Evolutionary conservation across 352 stramenopile species (phyloP).

Genomic region (Phytophthora brassicae): DNA sequence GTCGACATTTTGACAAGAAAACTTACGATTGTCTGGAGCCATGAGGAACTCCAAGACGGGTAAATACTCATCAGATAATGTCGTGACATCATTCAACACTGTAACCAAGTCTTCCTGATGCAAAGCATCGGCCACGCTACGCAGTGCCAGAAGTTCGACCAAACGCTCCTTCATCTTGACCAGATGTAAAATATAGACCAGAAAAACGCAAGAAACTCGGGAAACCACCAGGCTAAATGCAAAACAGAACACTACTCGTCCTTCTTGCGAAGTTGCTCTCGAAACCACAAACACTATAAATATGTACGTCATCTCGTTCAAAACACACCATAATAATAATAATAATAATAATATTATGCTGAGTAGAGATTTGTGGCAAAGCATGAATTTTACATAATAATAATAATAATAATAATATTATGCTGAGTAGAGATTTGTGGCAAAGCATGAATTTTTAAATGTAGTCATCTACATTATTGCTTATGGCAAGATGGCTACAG

Average conservation of each 20-base stretch:
- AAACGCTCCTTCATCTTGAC: constrained; percentile 51
- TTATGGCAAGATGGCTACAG: no score
- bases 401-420: no score
- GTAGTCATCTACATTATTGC: no score
- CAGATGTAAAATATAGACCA: neutral
- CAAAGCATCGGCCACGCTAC: constrained; percentile 44
- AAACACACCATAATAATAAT: no score
- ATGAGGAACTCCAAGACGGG: constrained; percentile 64
- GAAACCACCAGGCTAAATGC: constrained; percentile 7
- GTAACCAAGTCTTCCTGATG: constrained; percentile 51
- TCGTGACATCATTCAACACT: constrained; percentile 48
- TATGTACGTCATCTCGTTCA: constrained; percentile 7
- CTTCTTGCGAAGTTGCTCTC: neutral
- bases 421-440: no score
- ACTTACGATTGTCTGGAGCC: constrained; percentile 52
- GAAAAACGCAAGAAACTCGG: neutral
- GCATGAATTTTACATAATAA: no score
- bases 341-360: no score
- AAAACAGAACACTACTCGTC: neutral
- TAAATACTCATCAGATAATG: constrained; percentile 60
- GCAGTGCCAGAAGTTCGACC: constrained; percentile 44
- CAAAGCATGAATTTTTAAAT: no score
- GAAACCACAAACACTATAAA: constrained; percentile 6
- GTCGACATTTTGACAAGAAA: neutral
- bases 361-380: no score